These are phyloP conservation scores for Epichloe glyceriae DNA, from an alignment of 2,329 filamentous ascomycete genomes.

Conservation along the genomic window DNA sequence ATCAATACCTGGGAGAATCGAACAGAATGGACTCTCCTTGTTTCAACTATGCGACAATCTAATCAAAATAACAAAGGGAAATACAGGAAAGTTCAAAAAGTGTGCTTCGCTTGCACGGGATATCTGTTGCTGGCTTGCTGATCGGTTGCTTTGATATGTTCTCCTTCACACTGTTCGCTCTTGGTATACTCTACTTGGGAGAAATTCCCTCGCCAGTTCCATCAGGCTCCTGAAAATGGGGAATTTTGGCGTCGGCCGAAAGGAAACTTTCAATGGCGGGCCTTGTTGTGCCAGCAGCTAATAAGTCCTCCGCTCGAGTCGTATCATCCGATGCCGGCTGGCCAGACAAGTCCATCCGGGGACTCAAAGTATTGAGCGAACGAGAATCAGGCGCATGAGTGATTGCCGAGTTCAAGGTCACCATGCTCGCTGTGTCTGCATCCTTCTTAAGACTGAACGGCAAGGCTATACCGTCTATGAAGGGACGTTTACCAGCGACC, in stretches of 20 bases:
- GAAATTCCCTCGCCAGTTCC: not conserved
- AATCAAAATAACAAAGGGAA: not conserved
- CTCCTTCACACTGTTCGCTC: not conserved
- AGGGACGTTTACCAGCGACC: slow-evolving; percentile 48
- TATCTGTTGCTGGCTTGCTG: slow-evolving; percentile 5
- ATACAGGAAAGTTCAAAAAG: not conserved
- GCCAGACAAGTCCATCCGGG: slow-evolving; percentile 1
- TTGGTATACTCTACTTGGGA: not conserved
- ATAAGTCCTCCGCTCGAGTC: slow-evolving; percentile 6
- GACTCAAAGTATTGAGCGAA: slow-evolving; percentile 19
- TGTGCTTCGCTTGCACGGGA: slow-evolving; percentile 6
- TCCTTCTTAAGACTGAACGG: slow-evolving; percentile 58
- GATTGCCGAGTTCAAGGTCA: slow-evolving; percentile 42
- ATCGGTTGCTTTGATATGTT: not conserved
- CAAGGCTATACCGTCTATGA: slow-evolving; percentile 55
- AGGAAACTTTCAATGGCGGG: slow-evolving; percentile 35
- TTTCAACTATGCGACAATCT: not conserved
- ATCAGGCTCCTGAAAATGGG: slow-evolving; percentile 13
- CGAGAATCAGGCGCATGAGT: slow-evolving; percentile 18
- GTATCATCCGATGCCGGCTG: slow-evolving; percentile 1
- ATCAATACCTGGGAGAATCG: not conserved
- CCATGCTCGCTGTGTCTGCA: slow-evolving; percentile 55
- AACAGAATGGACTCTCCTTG: not conserved
- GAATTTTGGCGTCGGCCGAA: slow-evolving; percentile 34
- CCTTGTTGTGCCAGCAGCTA: slow-evolving; percentile 12